Base-by-base conservation (phyloP, 2,329 filamentous ascomycete species). In the Monilinia polystroma region DNA sequence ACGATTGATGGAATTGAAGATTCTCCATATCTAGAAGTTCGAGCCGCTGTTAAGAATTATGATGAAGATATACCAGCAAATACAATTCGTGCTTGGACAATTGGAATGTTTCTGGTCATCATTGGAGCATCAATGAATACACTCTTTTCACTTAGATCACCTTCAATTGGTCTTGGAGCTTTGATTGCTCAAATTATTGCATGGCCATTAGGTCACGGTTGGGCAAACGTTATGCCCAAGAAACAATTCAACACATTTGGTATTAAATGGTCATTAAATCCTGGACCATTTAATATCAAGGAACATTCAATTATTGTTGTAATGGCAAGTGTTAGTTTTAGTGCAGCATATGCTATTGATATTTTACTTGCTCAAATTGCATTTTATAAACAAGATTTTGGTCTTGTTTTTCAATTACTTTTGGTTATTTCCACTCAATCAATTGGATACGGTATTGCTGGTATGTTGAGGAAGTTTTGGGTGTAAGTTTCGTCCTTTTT, bases 371-470 rank as follows among this genome's bases (percentile, higher is more conserved):
- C 89, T 0, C 89, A 91, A 77, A 79, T 86, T 23, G 83, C 88
- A 20, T 92, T 91, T 72, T 92, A 92, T 86, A 10, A 90, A 87
- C 1, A 90, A 91, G 75, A 88, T 87, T 66, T 78, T 90, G 14
- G 83, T 64, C 85, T 83, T 78, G 81, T 80, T 0, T 87, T 87
- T 77, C 83, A 88, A 75, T 76, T 88, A 5, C 77, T 89, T 18
- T 80, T 87, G 69, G 83, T 81, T 67, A 82, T 88, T 67, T 86
- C 85, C 3, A 88, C 85, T 0, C 84, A 88, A 67, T 82, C 85
- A 70, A 85, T 87, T 68, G 87, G 87, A 11, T 88, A 88, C 69
- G 86, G 86, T 2, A 79, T 89, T 51, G 86, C 87, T 6, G 86
- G 86, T 1, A 76, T 89, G 65, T 79, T 82, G 52, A 80, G 85